These are phyloP conservation scores for Rugosomyces carneus DNA, from an alignment of 1,284 basidiomycete species.

Conservation along the genomic window DNA sequence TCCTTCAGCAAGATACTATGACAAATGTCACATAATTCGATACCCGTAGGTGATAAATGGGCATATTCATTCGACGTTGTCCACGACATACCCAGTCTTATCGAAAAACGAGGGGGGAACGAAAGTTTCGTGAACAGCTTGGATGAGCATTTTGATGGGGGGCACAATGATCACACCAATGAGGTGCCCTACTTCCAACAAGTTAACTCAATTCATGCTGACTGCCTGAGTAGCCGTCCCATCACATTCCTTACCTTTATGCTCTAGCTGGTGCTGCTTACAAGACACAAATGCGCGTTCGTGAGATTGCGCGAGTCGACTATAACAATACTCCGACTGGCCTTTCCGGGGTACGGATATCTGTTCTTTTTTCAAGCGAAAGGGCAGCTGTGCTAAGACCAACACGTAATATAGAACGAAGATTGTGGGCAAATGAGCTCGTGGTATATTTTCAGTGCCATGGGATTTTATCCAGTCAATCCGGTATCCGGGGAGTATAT, in stretches of 20 bases:
- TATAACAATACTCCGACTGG: slow-evolving; percentile 68
- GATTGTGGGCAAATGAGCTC: slow-evolving; percentile 89
- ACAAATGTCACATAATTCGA: neutral
- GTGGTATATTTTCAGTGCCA: slow-evolving; percentile 78
- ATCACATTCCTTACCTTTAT: slow-evolving; percentile 82
- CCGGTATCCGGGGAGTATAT: slow-evolving; percentile 71
- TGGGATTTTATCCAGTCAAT: slow-evolving; percentile 86
- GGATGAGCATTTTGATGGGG: slow-evolving; percentile 74
- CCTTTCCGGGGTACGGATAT: slow-evolving; percentile 52
- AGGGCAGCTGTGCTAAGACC: neutral
- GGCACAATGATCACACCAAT: slow-evolving; percentile 81
- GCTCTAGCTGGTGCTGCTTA: slow-evolving; percentile 62
- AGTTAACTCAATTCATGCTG: neutral
- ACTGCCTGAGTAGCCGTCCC: slow-evolving; percentile 49
- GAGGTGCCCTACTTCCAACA: slow-evolving; percentile 42
- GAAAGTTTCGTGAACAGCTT: slow-evolving; percentile 59
- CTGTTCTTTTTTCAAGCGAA: neutral
- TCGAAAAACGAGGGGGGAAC: slow-evolving; percentile 61
- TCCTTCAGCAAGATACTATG: neutral
- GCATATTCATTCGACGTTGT: slow-evolving; percentile 76
- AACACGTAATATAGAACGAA: slow-evolving; percentile 53
- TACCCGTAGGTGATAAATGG: slow-evolving; percentile 62
- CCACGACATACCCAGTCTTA: slow-evolving; percentile 62
- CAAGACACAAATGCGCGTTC: slow-evolving; percentile 66
- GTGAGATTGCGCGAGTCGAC: slow-evolving; percentile 54